These are phyloP conservation scores for Clonostachys rosea DNA, from an alignment of 2,329 filamentous ascomycete species.

Conservation along the genomic window DNA sequence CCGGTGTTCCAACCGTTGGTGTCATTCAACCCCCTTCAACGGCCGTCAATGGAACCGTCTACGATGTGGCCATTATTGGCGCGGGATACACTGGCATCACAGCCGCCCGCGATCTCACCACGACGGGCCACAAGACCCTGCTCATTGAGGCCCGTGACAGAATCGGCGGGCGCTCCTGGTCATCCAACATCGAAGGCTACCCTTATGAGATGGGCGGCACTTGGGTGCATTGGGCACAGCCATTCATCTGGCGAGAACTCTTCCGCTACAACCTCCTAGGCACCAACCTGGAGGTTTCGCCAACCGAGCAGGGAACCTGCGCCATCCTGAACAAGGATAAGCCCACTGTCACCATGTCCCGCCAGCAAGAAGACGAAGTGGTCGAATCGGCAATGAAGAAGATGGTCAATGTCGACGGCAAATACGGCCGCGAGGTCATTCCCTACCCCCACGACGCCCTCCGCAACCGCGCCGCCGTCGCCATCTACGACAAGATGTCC, in stretches of 20 bases:
- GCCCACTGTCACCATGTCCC: conserved; percentile 9
- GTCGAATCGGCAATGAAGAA: conserved; percentile 15
- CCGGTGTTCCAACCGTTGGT: conserved; percentile 20
- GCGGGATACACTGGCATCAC: conserved; percentile 12
- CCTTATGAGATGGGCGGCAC: conserved; percentile 35
- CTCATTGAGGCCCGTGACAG: conserved; percentile 30
- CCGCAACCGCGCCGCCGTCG: conserved; percentile 5
- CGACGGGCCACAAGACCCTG: conserved; percentile 11
- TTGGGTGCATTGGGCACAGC: conserved; percentile 18
- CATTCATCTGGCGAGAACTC: conserved; percentile 28
- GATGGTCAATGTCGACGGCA: conserved; percentile 18
- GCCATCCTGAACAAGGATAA: conserved; percentile 6
- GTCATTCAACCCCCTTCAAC: conserved; percentile 17
- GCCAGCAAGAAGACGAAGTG: conserved; percentile 8
- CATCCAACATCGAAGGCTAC: conserved; percentile 25
- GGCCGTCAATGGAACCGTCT: conserved; percentile 4
- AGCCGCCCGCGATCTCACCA: conserved; percentile 7
- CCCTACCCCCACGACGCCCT: conserved; percentile 13
- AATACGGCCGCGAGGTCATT: conserved; percentile 13
- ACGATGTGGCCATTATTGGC: conserved; percentile 10
- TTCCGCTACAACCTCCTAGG: conserved; percentile 32
- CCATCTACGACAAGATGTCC: conserved; percentile 14
- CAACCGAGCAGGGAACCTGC: conserved; percentile 3
- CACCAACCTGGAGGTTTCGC: conserved; percentile 14
- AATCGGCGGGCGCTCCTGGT: conserved; percentile 16